A percentile compares a stretch with the other conserved stretches of the same genome.
phyloP scores from a whole-genome alignment of 768 basidiomycete genomes.

The Suillus subalutaceus region DNA sequence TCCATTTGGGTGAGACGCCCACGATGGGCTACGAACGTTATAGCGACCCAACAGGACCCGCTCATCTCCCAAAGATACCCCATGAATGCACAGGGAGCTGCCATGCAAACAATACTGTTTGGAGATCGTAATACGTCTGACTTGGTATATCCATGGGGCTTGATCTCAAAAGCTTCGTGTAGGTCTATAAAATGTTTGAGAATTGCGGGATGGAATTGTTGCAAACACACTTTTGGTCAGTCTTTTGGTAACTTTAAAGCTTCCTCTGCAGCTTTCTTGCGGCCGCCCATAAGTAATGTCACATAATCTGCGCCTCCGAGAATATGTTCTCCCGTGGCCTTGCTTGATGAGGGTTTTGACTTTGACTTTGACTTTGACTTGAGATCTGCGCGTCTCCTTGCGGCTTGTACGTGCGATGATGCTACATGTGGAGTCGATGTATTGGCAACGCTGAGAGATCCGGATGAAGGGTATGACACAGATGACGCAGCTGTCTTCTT shows the following conservation, averaged over 20 bases:
- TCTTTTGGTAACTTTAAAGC: constrained; percentile 57
- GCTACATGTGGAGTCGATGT: constrained; percentile 5
- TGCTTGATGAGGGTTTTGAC: constrained; percentile 11
- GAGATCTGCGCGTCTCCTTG: constrained; percentile 32
- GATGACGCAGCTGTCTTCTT: constrained; percentile 18
- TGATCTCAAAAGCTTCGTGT: not conserved
- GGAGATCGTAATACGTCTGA: not conserved
- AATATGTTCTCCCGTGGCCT: constrained; percentile 41
- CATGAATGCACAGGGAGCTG: not conserved
- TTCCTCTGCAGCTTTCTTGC: constrained; percentile 67
- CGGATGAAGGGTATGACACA: constrained; percentile 13
- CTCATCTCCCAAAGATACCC: not conserved
- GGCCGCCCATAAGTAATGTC: constrained; percentile 68
- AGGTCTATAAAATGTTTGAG: constrained; percentile 74
- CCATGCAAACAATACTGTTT: not conserved
- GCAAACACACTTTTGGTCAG: constrained; percentile 36
- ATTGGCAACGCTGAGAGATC: not conserved
- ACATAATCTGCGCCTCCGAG: constrained; percentile 82
- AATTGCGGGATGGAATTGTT: constrained; percentile 55
- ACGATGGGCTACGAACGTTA: not conserved
- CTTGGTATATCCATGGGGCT: not conserved
- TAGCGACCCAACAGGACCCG: not conserved
- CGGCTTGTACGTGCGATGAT: constrained; percentile 18
- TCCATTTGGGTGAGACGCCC: not conserved
- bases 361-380: constrained; percentile 28